These are phyloP conservation scores for Mollisiaceae sp. DNA, from an alignment of 2,329 filamentous ascomycete genomes.

Conservation along the genomic window DNA sequence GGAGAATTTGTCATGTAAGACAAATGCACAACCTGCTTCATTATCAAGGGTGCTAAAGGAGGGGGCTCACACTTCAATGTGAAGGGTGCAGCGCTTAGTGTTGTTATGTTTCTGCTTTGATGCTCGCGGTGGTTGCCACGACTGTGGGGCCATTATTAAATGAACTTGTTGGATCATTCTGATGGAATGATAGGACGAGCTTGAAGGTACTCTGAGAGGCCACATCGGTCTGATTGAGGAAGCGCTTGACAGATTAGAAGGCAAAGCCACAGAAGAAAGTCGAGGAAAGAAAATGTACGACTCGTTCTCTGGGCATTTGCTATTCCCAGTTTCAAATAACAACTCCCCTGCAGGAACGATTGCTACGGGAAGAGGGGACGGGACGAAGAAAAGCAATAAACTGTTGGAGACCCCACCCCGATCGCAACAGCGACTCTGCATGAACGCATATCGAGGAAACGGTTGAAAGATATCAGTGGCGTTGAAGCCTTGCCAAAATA, in stretches of 20 bases:
- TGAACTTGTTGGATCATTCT: conserved; percentile 17
- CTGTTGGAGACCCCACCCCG: background rate
- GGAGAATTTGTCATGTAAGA: conserved; percentile 9
- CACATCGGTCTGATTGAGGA: conserved; percentile 35
- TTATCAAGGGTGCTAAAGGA: background rate
- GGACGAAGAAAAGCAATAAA: conserved; percentile 22
- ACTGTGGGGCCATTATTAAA: background rate
- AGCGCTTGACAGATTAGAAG: conserved; percentile 29
- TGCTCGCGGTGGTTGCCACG: background rate
- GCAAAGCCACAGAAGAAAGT: conserved; percentile 27
- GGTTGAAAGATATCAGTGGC: background rate
- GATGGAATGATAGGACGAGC: conserved; percentile 26
- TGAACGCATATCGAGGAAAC: background rate
- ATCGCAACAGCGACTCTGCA: background rate
- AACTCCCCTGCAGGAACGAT: conserved; percentile 25
- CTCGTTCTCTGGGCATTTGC: background rate
- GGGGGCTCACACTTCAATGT: background rate
- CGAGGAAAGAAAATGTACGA: conserved; percentile 33
- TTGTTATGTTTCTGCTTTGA: background rate
- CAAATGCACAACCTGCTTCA: background rate
- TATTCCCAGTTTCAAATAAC: background rate
- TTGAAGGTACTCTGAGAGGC: conserved; percentile 31
- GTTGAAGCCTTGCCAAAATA: background rate
- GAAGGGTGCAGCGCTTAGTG: background rate
- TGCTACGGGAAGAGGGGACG: conserved; percentile 30